These are phyloP conservation scores for Populus pruinosa DNA, from an alignment of 345 rosid genomes.

Conservation along the genomic window DNA sequence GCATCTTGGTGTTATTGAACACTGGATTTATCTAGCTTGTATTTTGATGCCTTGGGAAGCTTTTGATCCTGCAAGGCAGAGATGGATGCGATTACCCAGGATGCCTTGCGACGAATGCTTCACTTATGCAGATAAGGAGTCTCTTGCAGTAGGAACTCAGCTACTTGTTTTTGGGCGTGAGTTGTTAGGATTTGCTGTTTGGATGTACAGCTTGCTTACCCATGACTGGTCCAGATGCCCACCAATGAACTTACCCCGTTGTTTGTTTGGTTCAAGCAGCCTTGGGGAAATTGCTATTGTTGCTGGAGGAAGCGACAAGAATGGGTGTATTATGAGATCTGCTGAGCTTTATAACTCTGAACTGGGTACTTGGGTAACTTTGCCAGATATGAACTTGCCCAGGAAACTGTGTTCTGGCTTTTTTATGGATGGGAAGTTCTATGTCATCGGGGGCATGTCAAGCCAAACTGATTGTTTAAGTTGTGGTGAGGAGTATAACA, in stretches of 20 bases:
- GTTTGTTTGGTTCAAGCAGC: slow-evolving; percentile 78
- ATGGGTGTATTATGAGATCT: slow-evolving; percentile 49
- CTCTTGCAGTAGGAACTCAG: slow-evolving; percentile 69
- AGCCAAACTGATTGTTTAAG: slow-evolving; percentile 53
- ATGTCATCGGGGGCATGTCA: slow-evolving; percentile 76
- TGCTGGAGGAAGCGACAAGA: slow-evolving; percentile 74
- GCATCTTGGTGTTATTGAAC: slow-evolving; percentile 47
- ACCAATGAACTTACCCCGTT: slow-evolving; percentile 67
- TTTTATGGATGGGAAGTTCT: slow-evolving; percentile 80
- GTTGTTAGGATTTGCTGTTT: slow-evolving; percentile 58
- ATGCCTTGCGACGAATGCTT: slow-evolving; percentile 86
- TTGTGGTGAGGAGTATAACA: slow-evolving; percentile 69
- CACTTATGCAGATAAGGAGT: slow-evolving; percentile 76
- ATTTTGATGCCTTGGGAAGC: slow-evolving; percentile 81
- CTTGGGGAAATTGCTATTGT: slow-evolving; percentile 58
- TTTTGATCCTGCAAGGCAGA: slow-evolving; percentile 53
- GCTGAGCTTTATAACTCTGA: slow-evolving; percentile 69
- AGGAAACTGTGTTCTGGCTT: slow-evolving; percentile 76
- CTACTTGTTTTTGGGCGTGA: slow-evolving; percentile 77
- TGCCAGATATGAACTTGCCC: slow-evolving; percentile 65
- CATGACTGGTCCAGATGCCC: slow-evolving; percentile 63
- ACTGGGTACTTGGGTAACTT: slow-evolving; percentile 61
- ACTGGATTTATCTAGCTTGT: slow-evolving; percentile 71
- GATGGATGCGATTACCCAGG: slow-evolving; percentile 73
- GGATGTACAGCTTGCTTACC: slow-evolving; percentile 62